Evolutionary conservation across 768 basidiomycete species (phyloP).

Genomic region (Plicaturopsis crispa): DNA sequence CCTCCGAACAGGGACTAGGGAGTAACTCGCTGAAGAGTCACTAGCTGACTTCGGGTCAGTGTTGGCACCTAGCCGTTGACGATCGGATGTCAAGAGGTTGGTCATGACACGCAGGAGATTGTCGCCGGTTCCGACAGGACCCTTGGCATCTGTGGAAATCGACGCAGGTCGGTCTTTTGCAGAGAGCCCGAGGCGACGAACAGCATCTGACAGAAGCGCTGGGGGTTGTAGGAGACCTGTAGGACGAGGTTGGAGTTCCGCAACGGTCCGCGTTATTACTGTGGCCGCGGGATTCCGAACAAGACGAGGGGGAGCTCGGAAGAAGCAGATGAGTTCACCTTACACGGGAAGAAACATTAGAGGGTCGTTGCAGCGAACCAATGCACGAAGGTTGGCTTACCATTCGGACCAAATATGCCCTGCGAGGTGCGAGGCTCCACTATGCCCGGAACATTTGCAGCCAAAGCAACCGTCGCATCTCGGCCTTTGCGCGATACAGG

Average conservation of each 20-base stretch:
- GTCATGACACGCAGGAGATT: conserved; percentile 74
- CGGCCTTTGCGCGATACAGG: conserved; percentile 29
- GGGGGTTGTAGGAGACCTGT: conserved; percentile 51
- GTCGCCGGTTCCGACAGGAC: conserved; percentile 36
- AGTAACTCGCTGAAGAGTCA: conserved; percentile 32
- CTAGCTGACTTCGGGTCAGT: conserved; percentile 34
- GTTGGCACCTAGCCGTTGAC: conserved; percentile 22
- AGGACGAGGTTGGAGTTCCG: conserved; percentile 26
- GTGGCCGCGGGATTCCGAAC: no score
- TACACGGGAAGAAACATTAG: no score
- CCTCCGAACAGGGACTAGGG: conserved; percentile 35
- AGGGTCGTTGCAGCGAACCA: no score
- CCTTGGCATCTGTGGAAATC: conserved; percentile 28
- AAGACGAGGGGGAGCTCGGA: conserved; percentile 66
- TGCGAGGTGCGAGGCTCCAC: conserved; percentile 84
- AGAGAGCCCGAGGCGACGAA: conserved; percentile 54
- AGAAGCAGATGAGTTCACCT: conserved; percentile 89
- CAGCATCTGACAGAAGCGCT: conserved; percentile 64
- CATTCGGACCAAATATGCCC: conserved; percentile 84
- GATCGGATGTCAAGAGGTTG: conserved; percentile 58
- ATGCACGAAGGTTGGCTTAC: conserved; percentile 29
- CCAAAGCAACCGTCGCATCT: conserved; percentile 44
- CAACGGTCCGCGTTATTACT: no score
- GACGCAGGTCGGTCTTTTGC: conserved; percentile 46
- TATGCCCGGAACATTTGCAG: conserved; percentile 67